Percentiles rank a stretch among this genome's conserved stretches.
phyloP scores from a whole-genome alignment of 768 basidiomycete species.

The Guyanaporus albipodus region DNA sequence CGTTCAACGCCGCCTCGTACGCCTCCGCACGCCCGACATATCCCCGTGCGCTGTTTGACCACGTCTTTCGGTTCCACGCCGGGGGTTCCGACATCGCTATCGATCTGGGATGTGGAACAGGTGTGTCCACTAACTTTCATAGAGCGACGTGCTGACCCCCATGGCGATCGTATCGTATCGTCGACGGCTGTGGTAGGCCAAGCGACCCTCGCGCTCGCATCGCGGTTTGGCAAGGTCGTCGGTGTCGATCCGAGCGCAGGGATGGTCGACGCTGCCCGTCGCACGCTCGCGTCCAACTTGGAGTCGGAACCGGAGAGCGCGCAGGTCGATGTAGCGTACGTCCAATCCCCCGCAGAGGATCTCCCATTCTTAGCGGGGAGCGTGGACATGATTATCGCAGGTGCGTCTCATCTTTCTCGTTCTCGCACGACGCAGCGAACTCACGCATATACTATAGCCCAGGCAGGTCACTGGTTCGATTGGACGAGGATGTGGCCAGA shows the following conservation, averaged over 20 bases:
- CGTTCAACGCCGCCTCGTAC: constrained; percentile 67
- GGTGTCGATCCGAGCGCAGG: constrained; percentile 69
- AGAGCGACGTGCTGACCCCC: constrained; percentile 11
- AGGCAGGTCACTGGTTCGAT: constrained; percentile 83
- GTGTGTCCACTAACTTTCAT: no score
- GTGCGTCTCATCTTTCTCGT: constrained; percentile 29
- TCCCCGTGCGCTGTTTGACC: constrained; percentile 59
- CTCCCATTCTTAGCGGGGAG: constrained; percentile 47
- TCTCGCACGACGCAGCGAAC: neutral
- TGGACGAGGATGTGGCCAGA: constrained; percentile 71
- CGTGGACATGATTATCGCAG: constrained; percentile 68
- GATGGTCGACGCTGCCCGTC: constrained; percentile 62
- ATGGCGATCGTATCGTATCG: neutral
- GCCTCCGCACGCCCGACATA: constrained; percentile 72
- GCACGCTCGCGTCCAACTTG: constrained; percentile 3
- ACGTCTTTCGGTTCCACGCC: constrained; percentile 57
- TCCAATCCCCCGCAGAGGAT: constrained; percentile 51
- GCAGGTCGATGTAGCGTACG: constrained; percentile 33
- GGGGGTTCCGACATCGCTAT: constrained; percentile 54
- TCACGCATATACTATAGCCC: constrained; percentile 42
- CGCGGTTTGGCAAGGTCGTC: no score
- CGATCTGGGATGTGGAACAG: constrained; percentile 82
- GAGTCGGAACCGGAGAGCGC: neutral
- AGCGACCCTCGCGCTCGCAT: constrained; percentile 54
- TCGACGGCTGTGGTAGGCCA: constrained; percentile 46